Percentiles rank a stretch among this genome's conserved stretches.
These are phyloP conservation scores for Poa pratensis DNA, from an alignment of 176 grass and related monocot genomes.

Conservation along the genomic window DNA sequence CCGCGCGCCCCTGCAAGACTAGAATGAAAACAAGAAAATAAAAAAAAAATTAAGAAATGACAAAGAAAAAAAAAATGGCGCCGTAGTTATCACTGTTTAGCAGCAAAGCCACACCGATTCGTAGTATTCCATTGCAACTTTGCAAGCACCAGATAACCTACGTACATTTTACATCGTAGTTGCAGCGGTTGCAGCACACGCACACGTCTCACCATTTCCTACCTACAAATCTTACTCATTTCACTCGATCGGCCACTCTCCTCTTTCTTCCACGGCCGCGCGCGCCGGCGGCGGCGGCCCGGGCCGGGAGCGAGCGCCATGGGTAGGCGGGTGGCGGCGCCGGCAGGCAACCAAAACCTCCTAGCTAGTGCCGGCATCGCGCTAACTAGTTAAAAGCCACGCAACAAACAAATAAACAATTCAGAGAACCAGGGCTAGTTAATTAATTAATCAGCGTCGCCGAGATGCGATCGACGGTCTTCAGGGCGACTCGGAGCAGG, in stretches of 20 bases:
- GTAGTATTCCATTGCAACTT: slow-evolving; percentile 39
- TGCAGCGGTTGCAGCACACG: slow-evolving; percentile 21
- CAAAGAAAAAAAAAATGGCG: no score
- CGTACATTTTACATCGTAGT: slow-evolving; percentile 28
- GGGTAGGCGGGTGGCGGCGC: slow-evolving; percentile 32
- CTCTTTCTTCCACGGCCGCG: slow-evolving; percentile 49
- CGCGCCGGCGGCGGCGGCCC: neutral
- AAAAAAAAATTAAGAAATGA: no score
- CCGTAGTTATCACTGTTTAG: neutral
- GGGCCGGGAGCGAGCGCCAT: slow-evolving; percentile 42
- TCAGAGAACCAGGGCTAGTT: slow-evolving; percentile 29
- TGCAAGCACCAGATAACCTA: slow-evolving; percentile 45
- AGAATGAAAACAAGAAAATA: no score
- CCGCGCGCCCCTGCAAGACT: no score
- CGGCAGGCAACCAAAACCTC: slow-evolving; percentile 63
- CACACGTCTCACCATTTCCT: slow-evolving; percentile 25
- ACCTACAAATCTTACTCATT: slow-evolving; percentile 32
- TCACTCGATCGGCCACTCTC: slow-evolving; percentile 38
- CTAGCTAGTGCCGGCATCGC: slow-evolving; percentile 43
- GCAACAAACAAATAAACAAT: slow-evolving; percentile 12
- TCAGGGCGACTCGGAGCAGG: slow-evolving; percentile 66
- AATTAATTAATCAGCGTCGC: slow-evolving; percentile 25
- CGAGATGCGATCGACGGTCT: neutral
- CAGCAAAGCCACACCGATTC: slow-evolving; percentile 48
- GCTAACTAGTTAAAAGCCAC: slow-evolving; percentile 36